Evolutionary conservation across 257 asterid species (phyloP).

Genomic region (Solanum gracilifrons): DNA sequence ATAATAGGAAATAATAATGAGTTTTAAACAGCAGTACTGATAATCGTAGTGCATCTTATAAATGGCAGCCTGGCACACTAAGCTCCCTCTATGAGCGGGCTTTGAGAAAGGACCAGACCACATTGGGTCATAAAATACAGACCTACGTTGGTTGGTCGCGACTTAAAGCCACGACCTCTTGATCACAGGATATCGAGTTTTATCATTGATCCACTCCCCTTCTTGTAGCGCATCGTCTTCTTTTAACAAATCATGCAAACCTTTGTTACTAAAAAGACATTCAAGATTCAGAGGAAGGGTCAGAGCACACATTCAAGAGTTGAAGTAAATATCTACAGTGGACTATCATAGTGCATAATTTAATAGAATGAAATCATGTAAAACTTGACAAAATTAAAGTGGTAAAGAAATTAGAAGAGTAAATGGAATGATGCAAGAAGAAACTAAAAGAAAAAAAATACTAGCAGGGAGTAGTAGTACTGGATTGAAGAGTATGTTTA

Average conservation of each 20-base stretch:
- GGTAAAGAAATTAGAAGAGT: too few relatives aligned
- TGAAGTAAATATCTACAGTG: not conserved
- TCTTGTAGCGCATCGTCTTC: not conserved
- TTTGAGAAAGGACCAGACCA: not conserved
- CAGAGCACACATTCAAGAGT: not conserved
- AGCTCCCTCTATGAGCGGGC: not conserved
- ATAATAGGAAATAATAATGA: too few relatives aligned
- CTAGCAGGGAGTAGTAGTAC: not conserved
- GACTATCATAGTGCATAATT: not conserved
- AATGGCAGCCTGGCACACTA: not conserved
- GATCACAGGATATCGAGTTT: not conserved
- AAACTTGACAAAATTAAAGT: not conserved
- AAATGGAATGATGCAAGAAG: not conserved
- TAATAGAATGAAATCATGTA: not conserved
- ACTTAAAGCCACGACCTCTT: not conserved
- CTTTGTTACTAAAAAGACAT: not conserved
- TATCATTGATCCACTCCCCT: too few relatives aligned
- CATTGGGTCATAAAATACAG: not conserved
- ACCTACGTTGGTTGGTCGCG: not conserved
- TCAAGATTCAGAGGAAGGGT: not conserved
- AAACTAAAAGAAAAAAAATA: too few relatives aligned
- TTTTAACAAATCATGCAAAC: not conserved
- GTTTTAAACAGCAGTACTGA: too few relatives aligned
- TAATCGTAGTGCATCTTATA: not conserved
- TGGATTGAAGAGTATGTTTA: not conserved